A percentile compares a stretch with the other conserved stretches of the same genome.
These are phyloP conservation scores for Claviceps digitariae DNA, from an alignment of 2,329 filamentous ascomycete species.

Conservation along the genomic window DNA sequence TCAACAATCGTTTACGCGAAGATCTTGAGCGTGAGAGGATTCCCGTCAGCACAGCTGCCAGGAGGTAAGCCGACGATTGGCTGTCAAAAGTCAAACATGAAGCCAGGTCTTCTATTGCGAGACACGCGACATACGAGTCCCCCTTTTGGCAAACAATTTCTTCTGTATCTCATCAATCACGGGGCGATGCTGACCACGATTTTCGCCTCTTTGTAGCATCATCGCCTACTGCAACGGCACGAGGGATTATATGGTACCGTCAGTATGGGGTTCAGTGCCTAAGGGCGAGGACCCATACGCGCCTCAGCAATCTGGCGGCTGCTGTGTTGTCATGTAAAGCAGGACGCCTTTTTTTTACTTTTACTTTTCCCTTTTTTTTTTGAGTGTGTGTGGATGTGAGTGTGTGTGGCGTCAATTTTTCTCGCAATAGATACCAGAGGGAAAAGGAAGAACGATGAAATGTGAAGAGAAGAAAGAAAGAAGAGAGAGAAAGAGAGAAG, in stretches of 20 bases:
- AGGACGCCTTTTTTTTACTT: not conserved
- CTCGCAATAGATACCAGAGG: constrained; percentile 1
- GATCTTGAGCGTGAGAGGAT: constrained; percentile 92
- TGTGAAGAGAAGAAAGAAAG: no score
- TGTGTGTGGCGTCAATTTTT: not conserved
- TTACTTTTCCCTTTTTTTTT: not conserved
- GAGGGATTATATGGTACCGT: constrained; percentile 97
- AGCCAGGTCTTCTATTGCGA: no score
- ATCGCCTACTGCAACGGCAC: constrained; percentile 98
- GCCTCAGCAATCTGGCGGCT: constrained; percentile 81
- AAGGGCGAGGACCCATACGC: constrained; percentile 97
- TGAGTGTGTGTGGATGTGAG: not conserved
- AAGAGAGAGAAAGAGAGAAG: not conserved
- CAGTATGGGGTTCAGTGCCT: constrained; percentile 88
- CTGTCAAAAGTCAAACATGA: not conserved
- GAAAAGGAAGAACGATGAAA: not conserved
- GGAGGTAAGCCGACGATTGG: constrained; percentile 45
- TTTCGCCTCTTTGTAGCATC: constrained; percentile 44
- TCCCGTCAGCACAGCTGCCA: constrained; percentile 85
- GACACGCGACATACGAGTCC: no score
- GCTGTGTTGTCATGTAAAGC: constrained; percentile 84
- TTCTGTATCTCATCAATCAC: not conserved
- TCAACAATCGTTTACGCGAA: constrained; percentile 91
- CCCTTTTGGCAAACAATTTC: no score
- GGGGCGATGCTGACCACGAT: constrained; percentile 1